A percentile compares a stretch with the other conserved stretches of the same genome.
phyloP scores from a whole-genome alignment of 2,329 filamentous ascomycete species.

The Triangularia setosa region DNA sequence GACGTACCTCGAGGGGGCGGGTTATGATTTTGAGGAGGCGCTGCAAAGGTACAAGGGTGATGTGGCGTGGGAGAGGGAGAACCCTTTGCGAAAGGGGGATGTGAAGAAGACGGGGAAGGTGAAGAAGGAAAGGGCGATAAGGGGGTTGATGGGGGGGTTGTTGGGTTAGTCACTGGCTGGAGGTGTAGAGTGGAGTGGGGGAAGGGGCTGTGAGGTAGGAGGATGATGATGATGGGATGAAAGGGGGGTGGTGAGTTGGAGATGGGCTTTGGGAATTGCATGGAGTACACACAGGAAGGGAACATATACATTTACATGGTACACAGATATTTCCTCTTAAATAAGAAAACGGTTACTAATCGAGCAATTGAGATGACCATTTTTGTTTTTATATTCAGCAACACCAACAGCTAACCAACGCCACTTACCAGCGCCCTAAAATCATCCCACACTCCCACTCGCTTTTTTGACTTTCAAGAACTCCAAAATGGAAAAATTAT shows the following conservation, averaged over 20 bases:
- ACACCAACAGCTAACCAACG: too few species aligned
- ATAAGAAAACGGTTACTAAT: too few species aligned
- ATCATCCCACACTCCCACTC: too few species aligned
- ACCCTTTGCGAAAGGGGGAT: slow-evolving; percentile 50
- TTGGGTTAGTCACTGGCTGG: not conserved
- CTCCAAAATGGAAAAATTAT: too few species aligned
- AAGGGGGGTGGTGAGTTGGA: not conserved
- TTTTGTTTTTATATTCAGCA: too few species aligned
- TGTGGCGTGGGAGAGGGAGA: slow-evolving; percentile 68
- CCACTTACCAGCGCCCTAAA: too few species aligned
- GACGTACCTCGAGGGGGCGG: slow-evolving; percentile 67
- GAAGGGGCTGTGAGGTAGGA: not conserved
- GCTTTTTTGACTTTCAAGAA: too few species aligned
- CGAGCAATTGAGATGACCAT: too few species aligned
- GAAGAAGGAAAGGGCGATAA: slow-evolving; percentile 16
- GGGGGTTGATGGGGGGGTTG: slow-evolving; percentile 22
- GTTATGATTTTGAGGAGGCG: slow-evolving; percentile 63
- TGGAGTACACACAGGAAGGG: too few species aligned
- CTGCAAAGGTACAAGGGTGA: slow-evolving; percentile 64
- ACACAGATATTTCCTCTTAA: too few species aligned
- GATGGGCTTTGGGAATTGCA: too few species aligned
- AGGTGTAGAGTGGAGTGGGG: not conserved
- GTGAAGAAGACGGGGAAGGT: slow-evolving; percentile 31
- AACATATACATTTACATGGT: too few species aligned
- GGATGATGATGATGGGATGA: not conserved